A percentile compares a stretch with the other conserved stretches of the same genome.
Evolutionary conservation across 2,329 filamentous ascomycete species (phyloP).

Genomic region (Aspergillus tubingensis): DNA sequence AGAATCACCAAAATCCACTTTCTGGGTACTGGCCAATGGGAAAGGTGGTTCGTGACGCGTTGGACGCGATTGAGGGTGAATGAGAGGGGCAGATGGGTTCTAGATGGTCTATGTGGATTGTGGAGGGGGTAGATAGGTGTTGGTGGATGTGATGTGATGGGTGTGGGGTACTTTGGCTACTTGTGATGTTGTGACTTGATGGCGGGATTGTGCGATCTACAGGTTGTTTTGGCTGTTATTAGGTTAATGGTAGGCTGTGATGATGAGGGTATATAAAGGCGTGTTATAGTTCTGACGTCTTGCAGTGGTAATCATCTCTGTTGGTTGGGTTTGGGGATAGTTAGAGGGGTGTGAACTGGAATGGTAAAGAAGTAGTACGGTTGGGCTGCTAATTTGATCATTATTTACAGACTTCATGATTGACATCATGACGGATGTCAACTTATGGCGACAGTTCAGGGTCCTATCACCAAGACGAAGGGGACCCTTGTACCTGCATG

Average conservation of each 20-base stretch:
- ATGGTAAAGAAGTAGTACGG: too few relatives aligned
- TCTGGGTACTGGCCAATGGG: background rate
- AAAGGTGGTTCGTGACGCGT: background rate
- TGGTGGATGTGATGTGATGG: background rate
- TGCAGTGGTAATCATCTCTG: too few relatives aligned
- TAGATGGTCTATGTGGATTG: background rate
- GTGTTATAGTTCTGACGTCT: background rate
- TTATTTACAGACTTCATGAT: too few relatives aligned
- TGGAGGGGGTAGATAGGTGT: background rate
- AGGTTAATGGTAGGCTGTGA: background rate
- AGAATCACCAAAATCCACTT: slow-evolving; percentile 14
- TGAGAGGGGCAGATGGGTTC: background rate
- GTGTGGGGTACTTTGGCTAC: background rate
- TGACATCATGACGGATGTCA: too few relatives aligned
- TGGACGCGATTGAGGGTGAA: background rate
- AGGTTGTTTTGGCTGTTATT: background rate
- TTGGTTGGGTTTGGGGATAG: too few relatives aligned
- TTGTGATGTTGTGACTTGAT: background rate
- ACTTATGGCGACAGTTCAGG: background rate
- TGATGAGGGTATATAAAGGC: background rate
- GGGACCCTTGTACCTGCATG: background rate
- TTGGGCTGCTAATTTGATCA: background rate
- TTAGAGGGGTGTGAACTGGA: too few relatives aligned
- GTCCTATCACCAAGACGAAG: background rate
- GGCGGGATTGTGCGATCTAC: background rate